Percentiles rank a stretch among this genome's conserved stretches.
Evolutionary conservation across 148 eudicot species (phyloP).

Genomic region (Talinum fruticosum): DNA sequence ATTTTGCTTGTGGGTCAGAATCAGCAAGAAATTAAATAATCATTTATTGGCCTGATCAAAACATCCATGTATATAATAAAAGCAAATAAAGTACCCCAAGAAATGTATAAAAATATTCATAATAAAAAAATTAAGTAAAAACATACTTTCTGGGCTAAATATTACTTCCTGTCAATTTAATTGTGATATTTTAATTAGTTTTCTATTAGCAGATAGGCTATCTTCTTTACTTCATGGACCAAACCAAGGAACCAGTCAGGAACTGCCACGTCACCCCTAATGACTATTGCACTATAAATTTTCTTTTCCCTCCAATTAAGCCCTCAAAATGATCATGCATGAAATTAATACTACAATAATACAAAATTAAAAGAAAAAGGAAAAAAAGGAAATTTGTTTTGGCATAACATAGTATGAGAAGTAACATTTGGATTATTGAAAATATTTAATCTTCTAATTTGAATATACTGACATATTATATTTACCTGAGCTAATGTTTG

Average conservation of each 20-base stretch:
- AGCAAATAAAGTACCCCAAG: constrained; percentile 8
- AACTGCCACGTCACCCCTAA: constrained; percentile 4
- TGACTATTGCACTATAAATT: neutral
- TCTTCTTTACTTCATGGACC: constrained; percentile 8
- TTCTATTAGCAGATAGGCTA: constrained; percentile 8
- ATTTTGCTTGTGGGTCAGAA: constrained; percentile 25
- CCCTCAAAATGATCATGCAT: neutral
- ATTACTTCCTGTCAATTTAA: constrained; percentile 14
- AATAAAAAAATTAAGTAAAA: constrained; percentile 1
- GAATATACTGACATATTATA: too few relatives aligned
- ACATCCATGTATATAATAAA: neutral
- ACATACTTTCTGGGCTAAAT: constrained; percentile 16
- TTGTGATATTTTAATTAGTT: constrained; percentile 6
- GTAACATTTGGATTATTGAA: too few relatives aligned
- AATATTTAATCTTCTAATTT: too few relatives aligned
- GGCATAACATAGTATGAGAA: too few relatives aligned
- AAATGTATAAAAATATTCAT: neutral
- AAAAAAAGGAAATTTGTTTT: too few relatives aligned
- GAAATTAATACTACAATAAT: neutral
- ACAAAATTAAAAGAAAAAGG: too few relatives aligned
- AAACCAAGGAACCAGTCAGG: neutral
- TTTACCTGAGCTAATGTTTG: constrained; percentile 79
- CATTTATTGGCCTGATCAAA: constrained; percentile 8
- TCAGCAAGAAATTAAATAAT: constrained; percentile 16
- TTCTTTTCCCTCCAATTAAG: neutral